phyloP scores from a whole-genome alignment of 2,329 filamentous ascomycete genomes.

The Didymella arachidicola region DNA sequence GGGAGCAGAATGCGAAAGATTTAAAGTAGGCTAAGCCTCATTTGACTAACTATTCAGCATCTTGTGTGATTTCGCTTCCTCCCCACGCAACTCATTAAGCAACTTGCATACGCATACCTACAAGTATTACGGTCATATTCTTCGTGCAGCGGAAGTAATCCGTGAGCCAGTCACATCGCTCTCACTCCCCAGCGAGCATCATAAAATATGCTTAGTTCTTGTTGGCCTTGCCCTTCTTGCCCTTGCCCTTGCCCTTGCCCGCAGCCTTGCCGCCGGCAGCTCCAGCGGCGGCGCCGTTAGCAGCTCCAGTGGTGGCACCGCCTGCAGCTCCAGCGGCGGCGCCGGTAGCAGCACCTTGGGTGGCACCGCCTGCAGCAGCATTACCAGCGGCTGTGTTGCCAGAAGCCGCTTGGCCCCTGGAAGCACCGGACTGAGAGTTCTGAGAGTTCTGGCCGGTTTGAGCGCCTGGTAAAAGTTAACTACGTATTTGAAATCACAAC shows the following conservation, averaged over 20 bases:
- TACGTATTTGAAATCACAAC: background rate
- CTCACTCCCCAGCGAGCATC: constrained; percentile 12
- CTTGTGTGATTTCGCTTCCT: constrained; percentile 22
- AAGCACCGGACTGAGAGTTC: no score
- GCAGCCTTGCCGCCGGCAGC: constrained; percentile 7
- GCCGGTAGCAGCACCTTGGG: background rate
- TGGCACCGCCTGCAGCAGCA: background rate
- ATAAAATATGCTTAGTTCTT: constrained; percentile 11
- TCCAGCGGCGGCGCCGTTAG: background rate
- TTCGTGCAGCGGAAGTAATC: constrained; percentile 12
- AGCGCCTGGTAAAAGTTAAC: no score
- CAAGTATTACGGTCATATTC: constrained; percentile 15
- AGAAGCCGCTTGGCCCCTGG: no score
- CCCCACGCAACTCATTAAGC: constrained; percentile 2
- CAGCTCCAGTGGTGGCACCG: background rate
- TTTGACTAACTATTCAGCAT: constrained; percentile 16
- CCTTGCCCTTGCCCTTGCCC: constrained; percentile 8
- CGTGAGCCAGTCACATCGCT: constrained; percentile 24
- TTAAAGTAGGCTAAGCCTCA: constrained; percentile 11
- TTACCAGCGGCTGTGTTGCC: background rate
- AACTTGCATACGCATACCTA: constrained; percentile 8
- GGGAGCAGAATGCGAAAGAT: background rate
- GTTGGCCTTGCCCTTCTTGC: constrained; percentile 3
- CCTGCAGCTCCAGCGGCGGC: background rate
- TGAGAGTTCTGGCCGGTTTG: no score